These are phyloP conservation scores for Tetrapisispora phaffii DNA, from an alignment of 805 yeast genomes.

Conservation along the genomic window DNA sequence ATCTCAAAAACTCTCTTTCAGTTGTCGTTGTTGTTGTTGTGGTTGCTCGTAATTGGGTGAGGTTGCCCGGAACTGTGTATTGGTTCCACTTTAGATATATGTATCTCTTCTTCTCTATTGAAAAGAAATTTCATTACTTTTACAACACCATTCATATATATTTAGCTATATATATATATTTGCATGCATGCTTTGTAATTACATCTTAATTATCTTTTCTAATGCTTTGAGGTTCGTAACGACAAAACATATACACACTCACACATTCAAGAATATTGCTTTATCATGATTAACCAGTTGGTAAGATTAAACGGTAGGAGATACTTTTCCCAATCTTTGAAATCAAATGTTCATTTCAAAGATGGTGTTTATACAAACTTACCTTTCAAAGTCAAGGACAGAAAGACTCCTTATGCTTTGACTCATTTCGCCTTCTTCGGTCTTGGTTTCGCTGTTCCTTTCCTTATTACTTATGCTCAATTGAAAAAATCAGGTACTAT, in stretches of 20 bases:
- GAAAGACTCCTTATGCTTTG: conserved; percentile 80
- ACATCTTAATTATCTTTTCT: no score
- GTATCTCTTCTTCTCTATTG: neutral
- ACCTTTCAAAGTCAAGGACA: conserved; percentile 90
- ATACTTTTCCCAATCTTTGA: conserved; percentile 48
- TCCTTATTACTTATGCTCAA: conserved; percentile 69
- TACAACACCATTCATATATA: neutral
- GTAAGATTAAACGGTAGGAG: conserved; percentile 31
- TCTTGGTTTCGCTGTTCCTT: conserved; percentile 66
- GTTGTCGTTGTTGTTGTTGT: no score
- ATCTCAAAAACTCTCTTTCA: neutral
- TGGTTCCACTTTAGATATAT: no score
- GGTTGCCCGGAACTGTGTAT: neutral
- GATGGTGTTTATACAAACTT: conserved; percentile 85
- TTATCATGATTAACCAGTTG: conserved; percentile 18
- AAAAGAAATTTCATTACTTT: neutral
- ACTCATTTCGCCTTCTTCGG: conserved; percentile 73
- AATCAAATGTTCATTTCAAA: conserved; percentile 43
- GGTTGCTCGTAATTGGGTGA: no score
- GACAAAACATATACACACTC: neutral
- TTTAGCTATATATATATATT: no score
- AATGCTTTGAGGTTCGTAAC: neutral
- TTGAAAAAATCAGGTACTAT: conserved; percentile 68
- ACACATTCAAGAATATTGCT: neutral
- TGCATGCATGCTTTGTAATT: no score